These are phyloP conservation scores for Acacia acuminata DNA, from an alignment of 306 rosid genomes.

Conservation along the genomic window DNA sequence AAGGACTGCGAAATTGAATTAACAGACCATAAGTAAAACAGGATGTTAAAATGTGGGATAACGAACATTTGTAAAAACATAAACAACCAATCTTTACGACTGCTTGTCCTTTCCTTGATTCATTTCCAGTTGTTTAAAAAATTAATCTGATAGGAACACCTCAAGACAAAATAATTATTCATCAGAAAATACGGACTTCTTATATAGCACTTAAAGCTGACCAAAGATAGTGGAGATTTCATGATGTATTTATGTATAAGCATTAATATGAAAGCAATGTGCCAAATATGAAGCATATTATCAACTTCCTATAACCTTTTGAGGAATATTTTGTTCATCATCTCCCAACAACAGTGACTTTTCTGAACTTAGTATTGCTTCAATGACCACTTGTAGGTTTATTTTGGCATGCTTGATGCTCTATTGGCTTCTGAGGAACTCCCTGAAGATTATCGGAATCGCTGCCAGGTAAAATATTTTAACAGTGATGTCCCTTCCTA, in stretches of 20 bases:
- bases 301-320: neutral
- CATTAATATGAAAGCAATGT: neutral
- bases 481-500: no score
- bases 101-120: neutral
- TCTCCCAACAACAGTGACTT: neutral
- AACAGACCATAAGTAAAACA: neutral
- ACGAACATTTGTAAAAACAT: neutral
- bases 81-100: neutral
- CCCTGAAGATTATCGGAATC: constrained; percentile 52
- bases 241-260: neutral
- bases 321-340: constrained; percentile 3
- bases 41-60: neutral
- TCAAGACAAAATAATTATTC: neutral
- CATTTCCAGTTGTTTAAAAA: neutral
- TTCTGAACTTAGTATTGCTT: constrained; percentile 1
- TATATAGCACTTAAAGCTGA: neutral
- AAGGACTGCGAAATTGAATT: neutral
- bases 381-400: constrained; percentile 37
- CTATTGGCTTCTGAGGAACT: constrained; percentile 53
- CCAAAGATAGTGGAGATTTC: neutral
- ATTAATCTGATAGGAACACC: neutral
- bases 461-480: constrained; percentile 38
- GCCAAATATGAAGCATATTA: neutral
- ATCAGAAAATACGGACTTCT: neutral
- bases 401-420: constrained; percentile 61